Percentiles rank a stretch among this genome's conserved stretches.
Evolutionary conservation across 1,284 basidiomycete genomes (phyloP).

Genomic region (Agaricales sp.): DNA sequence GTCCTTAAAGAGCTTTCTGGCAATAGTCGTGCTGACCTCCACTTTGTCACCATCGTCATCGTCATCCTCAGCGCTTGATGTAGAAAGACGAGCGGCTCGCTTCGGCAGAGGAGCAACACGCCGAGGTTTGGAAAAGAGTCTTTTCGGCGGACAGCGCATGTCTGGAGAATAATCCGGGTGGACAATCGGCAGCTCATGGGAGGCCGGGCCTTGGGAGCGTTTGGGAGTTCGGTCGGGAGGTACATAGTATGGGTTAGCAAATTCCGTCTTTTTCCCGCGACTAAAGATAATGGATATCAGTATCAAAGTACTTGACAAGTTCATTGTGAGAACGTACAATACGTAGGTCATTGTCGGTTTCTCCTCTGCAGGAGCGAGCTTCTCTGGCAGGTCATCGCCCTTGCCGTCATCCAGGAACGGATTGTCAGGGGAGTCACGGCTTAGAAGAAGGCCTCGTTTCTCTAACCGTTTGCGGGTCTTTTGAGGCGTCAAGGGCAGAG

Average conservation of each 20-base stretch:
- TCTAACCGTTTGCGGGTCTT: conserved; percentile 11
- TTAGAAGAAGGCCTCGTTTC: conserved; percentile 20
- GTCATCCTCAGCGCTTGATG: background rate
- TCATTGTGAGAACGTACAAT: conserved; percentile 26
- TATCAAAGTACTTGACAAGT: too few relatives aligned
- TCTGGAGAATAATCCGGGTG: conserved; percentile 11
- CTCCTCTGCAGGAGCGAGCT: conserved; percentile 23
- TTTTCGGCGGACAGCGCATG: background rate
- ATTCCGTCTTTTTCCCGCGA: conserved; percentile 27
- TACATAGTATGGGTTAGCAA: conserved; percentile 28
- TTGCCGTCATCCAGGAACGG: conserved; percentile 29
- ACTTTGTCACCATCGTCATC: background rate
- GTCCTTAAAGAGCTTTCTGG: background rate
- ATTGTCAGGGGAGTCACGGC: conserved; percentile 43
- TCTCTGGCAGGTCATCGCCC: conserved; percentile 16
- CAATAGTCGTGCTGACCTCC: background rate
- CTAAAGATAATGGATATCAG: conserved; percentile 15
- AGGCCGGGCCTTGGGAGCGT: conserved; percentile 4
- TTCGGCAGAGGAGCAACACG: background rate
- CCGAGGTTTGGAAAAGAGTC: background rate
- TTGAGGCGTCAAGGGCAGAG: conserved; percentile 14
- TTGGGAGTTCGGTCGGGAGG: conserved; percentile 3
- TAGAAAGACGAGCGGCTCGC: too few relatives aligned
- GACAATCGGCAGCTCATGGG: conserved; percentile 10
- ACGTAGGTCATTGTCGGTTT: conserved; percentile 40